Percentiles rank a stretch among this genome's conserved stretches.
Conservation (phyloP, 805 yeast genomes). For the Ogataea glucozyma region DNA sequence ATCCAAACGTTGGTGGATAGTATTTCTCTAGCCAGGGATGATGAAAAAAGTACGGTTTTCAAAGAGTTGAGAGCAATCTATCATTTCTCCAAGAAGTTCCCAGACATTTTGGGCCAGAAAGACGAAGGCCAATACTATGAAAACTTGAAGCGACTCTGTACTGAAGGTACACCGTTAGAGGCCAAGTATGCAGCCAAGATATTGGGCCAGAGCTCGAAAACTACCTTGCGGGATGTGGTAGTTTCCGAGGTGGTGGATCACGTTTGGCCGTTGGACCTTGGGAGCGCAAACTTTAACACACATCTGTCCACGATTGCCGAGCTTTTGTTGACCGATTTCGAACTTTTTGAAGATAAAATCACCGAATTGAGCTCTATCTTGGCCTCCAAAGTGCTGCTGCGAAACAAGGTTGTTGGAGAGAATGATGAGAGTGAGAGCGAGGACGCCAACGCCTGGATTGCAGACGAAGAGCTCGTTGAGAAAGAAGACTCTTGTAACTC, state of each 20-base stretch:
- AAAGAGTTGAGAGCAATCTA: conserved; percentile 58
- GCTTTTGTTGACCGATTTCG: conserved; percentile 50
- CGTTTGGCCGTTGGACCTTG: conserved; percentile 52
- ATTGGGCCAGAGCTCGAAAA: conserved; percentile 44
- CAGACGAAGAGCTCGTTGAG: conserved; percentile 22
- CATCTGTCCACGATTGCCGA: conserved; percentile 63
- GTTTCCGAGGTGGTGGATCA: conserved; percentile 40
- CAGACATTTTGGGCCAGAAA: conserved; percentile 39
- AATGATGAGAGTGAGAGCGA: conserved; percentile 51
- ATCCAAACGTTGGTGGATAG: conserved; percentile 47
- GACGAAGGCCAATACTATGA: conserved; percentile 43
- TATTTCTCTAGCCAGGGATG: conserved; percentile 1
- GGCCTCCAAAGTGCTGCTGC: conserved; percentile 60
- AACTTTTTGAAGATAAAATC: conserved; percentile 48
- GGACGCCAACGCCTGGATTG: conserved; percentile 30
- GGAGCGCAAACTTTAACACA: conserved; percentile 45
- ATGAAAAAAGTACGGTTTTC: conserved; percentile 23
- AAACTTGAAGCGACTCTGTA: conserved; percentile 47
- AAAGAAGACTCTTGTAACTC: conserved; percentile 26
- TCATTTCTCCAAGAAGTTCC: conserved; percentile 54
- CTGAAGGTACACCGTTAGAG: conserved; percentile 56
- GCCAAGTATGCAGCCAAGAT: conserved; percentile 66
- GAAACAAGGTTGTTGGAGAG: conserved; percentile 44
- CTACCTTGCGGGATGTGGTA: conserved; percentile 38
- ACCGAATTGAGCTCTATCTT: conserved; percentile 59